A percentile compares a stretch with the other conserved stretches of the same genome.
Conservation (phyloP, 2,329 filamentous ascomycete species). For the Ophiocordyceps australis region DNA sequence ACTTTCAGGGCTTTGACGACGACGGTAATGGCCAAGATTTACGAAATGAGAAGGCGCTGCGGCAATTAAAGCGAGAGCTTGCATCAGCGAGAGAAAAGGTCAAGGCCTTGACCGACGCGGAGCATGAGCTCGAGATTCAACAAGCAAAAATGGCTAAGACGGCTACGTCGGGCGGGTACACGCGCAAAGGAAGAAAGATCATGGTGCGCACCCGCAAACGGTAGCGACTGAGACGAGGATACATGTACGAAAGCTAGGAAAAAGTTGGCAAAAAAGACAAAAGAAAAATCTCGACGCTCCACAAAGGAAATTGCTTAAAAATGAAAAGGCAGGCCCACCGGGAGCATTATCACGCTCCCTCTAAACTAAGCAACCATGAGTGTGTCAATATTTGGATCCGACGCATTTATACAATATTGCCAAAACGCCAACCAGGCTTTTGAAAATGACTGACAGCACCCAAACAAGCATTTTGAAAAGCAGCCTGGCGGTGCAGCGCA, state of each 20-base stretch:
- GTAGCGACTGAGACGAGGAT: slow-evolving; percentile 12
- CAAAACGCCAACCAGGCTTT: slow-evolving; percentile 29
- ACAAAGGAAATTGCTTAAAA: too few relatives aligned
- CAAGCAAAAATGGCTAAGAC: slow-evolving; percentile 48
- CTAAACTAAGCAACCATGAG: too few relatives aligned
- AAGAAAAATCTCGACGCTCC: too few relatives aligned
- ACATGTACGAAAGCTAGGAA: too few relatives aligned
- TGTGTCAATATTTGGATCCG: slow-evolving; percentile 20
- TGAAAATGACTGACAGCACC: slow-evolving; percentile 35
- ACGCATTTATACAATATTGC: slow-evolving; percentile 32
- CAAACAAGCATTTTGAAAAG: slow-evolving; percentile 40
- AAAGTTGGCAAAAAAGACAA: too few relatives aligned
- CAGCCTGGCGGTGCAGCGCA: slow-evolving; percentile 31
- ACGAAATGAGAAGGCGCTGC: slow-evolving; percentile 21
- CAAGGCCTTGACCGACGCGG: slow-evolving; percentile 32
- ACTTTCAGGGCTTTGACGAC: slow-evolving; percentile 2
- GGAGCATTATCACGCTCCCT: too few relatives aligned
- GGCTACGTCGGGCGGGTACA: slow-evolving; percentile 38
- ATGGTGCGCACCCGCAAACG: slow-evolving; percentile 45
- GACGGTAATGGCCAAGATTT: slow-evolving; percentile 11
- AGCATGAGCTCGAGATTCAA: slow-evolving; percentile 38
- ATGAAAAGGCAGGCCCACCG: too few relatives aligned
- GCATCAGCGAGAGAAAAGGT: slow-evolving; percentile 33
- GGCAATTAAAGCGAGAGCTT: slow-evolving; percentile 28
- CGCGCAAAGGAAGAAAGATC: slow-evolving; percentile 41